A percentile compares a stretch with the other conserved stretches of the same genome.
Evolutionary conservation across 352 stramenopile species (phyloP).

Genomic region (Pythium dissotocum): DNA sequence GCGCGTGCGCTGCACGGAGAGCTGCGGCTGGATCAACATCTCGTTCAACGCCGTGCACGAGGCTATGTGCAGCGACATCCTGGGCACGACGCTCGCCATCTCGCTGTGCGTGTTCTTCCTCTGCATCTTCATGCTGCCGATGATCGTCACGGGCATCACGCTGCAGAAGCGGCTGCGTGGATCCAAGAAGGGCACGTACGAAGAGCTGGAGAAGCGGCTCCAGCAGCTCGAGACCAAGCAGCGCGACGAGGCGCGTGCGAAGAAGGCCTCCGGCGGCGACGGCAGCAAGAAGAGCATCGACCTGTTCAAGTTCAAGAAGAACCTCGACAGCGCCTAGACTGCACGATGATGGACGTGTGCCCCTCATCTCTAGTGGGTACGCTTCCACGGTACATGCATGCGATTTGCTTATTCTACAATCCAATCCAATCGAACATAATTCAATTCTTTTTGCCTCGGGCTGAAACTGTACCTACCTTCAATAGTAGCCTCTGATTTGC

Average conservation of each 20-base stretch:
- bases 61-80: slow-evolving; percentile 67
- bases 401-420: not conserved
- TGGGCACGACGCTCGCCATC: slow-evolving; percentile 78
- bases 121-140: slow-evolving; percentile 70
- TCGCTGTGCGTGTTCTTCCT: slow-evolving; percentile 79
- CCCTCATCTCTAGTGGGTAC: not conserved
- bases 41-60: slow-evolving; percentile 80
- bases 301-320: slow-evolving; percentile 56
- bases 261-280: slow-evolving; percentile 29
- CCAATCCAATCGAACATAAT: not conserved
- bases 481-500: slow-evolving; percentile 14
- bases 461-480: slow-evolving; percentile 15
- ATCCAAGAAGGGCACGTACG: slow-evolving; percentile 76
- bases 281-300: slow-evolving; percentile 36
- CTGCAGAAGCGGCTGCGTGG: slow-evolving; percentile 81
- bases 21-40: slow-evolving; percentile 82
- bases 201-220: slow-evolving; percentile 68
- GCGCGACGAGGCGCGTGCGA: slow-evolving; percentile 39
- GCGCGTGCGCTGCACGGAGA: slow-evolving; percentile 65
- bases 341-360: not conserved
- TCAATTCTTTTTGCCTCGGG: not conserved
- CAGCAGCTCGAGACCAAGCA: slow-evolving; percentile 59
- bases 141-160: slow-evolving; percentile 67
- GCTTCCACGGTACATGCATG: not conserved
- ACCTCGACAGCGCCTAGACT: slow-evolving; percentile 30